Evolutionary conservation across 2,329 filamentous ascomycete genomes (phyloP).

Genomic region (Fonsecaea erecta): DNA sequence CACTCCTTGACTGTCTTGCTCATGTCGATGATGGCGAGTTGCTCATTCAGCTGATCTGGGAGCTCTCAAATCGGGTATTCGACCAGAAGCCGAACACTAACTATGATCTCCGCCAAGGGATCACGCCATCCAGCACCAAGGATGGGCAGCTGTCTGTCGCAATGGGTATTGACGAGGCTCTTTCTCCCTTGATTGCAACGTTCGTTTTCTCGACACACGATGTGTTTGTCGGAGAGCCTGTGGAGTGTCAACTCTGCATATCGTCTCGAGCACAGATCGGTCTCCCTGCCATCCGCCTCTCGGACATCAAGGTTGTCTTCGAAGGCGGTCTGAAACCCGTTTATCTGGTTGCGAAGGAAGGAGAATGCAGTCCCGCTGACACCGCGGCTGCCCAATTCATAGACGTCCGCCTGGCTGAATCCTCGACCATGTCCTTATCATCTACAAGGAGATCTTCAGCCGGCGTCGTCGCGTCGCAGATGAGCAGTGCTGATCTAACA

Average conservation of each 20-base stretch:
- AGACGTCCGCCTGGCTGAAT: constrained; percentile 44
- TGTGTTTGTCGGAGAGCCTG: constrained; percentile 63
- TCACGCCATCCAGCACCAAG: constrained; percentile 39
- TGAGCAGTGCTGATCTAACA: constrained; percentile 66
- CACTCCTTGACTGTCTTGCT: constrained; percentile 59
- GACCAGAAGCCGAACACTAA: constrained; percentile 43
- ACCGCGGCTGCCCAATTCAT: constrained; percentile 40
- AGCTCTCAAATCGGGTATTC: constrained; percentile 54
- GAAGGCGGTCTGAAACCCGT: constrained; percentile 55
- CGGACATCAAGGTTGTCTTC: constrained; percentile 57
- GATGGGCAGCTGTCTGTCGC: constrained; percentile 52
- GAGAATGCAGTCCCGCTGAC: constrained; percentile 35
- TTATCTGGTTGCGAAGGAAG: constrained; percentile 45
- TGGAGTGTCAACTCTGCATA: constrained; percentile 61
- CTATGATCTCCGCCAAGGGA: constrained; percentile 48
- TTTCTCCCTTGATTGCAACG: constrained; percentile 55
- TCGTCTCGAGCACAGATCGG: constrained; percentile 53
- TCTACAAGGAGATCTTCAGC: constrained; percentile 42
- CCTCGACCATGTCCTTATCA: constrained; percentile 39
- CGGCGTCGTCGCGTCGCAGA: constrained; percentile 49
- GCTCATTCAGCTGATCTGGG: constrained; percentile 61
- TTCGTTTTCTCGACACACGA: constrained; percentile 60
- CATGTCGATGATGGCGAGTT: constrained; percentile 53
- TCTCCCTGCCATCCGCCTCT: constrained; percentile 54
- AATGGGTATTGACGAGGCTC: constrained; percentile 53